A percentile compares a stretch with the other conserved stretches of the same genome.
phyloP scores from a whole-genome alignment of 352 stramenopile species.

The Pythium aphanidermatum region DNA sequence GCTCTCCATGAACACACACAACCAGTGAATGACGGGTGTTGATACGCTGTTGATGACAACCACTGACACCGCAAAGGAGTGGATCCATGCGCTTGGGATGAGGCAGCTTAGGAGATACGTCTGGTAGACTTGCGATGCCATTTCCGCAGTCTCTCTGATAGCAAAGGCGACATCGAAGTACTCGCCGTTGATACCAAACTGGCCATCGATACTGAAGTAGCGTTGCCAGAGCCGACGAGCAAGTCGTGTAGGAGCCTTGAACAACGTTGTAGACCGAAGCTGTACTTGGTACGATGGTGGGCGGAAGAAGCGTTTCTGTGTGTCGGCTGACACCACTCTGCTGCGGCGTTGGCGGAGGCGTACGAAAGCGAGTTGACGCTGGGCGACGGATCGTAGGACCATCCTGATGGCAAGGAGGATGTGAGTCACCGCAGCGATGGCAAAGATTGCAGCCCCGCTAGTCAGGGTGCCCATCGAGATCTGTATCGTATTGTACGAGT shows the following conservation, averaged over 20 bases:
- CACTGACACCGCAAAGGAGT: conserved; percentile 7
- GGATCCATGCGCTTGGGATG: conserved; percentile 11
- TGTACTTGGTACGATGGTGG: background rate
- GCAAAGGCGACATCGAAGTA: conserved; percentile 10
- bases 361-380: conserved; percentile 8
- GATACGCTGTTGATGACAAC: conserved; percentile 12
- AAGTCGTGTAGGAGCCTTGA: no score
- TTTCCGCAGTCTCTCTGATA: conserved; percentile 10
- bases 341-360: background rate
- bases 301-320: background rate
- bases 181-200: conserved; percentile 17
- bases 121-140: conserved; percentile 16
- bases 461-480: background rate
- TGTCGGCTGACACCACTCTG: background rate
- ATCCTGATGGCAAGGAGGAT: background rate
- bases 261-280: background rate
- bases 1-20: background rate
- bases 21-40: background rate
- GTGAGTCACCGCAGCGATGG: background rate
- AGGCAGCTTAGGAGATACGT: conserved; percentile 9
- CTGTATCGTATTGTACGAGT: background rate
- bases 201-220: conserved; percentile 18
- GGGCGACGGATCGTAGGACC: background rate
- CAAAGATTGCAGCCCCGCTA: background rate
- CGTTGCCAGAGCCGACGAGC: background rate